phyloP scores from a whole-genome alignment of 1,284 basidiomycete genomes.

The Sanghuangporus weigelae region DNA sequence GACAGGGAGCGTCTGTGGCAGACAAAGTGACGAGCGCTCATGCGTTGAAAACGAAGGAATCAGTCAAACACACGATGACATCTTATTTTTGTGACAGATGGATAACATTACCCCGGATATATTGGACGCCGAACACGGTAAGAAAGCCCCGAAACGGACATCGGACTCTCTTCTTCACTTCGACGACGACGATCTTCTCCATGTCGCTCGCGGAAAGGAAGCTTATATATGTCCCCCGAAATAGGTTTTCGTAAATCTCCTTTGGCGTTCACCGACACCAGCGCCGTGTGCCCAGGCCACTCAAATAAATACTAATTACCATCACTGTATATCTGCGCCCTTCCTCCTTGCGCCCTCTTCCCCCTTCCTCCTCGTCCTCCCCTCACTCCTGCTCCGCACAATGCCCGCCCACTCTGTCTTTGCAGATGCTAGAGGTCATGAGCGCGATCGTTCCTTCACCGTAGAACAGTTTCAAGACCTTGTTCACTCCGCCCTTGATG shows the following conservation, averaged over 20 bases:
- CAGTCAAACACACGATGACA: not conserved
- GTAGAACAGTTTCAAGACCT: constrained; percentile 15
- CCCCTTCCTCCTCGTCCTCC: not conserved
- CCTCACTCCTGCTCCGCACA: not conserved
- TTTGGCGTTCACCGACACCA: not conserved
- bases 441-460: constrained; percentile 8
- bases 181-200: not conserved
- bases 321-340: not conserved
- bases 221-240: not conserved
- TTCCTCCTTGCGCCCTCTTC: not conserved
- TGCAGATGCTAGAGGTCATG: not conserved
- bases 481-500: constrained; percentile 15
- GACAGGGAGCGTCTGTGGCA: not conserved
- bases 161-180: not conserved
- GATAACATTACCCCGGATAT: not conserved
- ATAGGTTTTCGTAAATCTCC: not conserved
- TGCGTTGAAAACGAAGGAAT: constrained; percentile 1
- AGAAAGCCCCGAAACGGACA: not conserved
- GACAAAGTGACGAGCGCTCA: not conserved
- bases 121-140: not conserved
- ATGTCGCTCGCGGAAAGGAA: not conserved
- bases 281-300: not conserved
- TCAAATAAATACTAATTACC: not conserved
- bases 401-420: constrained; percentile 3
- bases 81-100: not conserved